A percentile compares a stretch with the other conserved stretches of the same genome.
These are phyloP conservation scores for Botryotinia globosa DNA, from an alignment of 2,329 filamentous ascomycete species.

Conservation along the genomic window DNA sequence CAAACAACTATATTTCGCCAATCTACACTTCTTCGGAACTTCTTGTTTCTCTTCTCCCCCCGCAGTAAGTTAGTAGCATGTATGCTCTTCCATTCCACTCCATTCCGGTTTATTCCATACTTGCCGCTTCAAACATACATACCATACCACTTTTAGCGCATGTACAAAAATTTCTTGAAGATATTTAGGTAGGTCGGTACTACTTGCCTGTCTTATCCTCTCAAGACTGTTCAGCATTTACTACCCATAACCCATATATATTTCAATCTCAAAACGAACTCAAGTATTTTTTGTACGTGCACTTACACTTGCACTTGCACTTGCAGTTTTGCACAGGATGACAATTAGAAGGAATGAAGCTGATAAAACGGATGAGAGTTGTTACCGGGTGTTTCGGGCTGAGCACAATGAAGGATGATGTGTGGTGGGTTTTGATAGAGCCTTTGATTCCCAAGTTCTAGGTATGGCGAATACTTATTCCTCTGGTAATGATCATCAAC, in stretches of 20 bases:
- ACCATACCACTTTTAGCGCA: not conserved
- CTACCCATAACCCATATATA: not conserved
- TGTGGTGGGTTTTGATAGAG: not conserved
- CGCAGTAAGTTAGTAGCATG: not conserved
- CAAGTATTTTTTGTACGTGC: not conserved
- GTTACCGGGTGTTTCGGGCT: rapidly evolving
- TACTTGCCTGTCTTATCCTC: not conserved
- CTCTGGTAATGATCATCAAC: not conserved
- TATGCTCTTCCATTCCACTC: not conserved
- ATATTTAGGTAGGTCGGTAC: not conserved
- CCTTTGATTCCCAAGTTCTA: not conserved
- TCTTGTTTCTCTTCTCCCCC: not conserved
- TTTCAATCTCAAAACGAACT: not conserved
- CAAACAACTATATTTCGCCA: too few relatives aligned
- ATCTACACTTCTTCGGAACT: not conserved
- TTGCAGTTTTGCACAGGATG: not conserved
- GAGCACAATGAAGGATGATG: not conserved
- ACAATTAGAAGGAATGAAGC: not conserved
- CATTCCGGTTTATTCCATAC: too few relatives aligned
- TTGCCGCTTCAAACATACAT: not conserved
- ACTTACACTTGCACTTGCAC: not conserved
- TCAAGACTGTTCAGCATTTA: not conserved
- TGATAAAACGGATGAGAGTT: not conserved
- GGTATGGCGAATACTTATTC: not conserved
- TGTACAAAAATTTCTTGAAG: not conserved